Conservation (phyloP, 108 stramenopile species). For the Cyclotella choctawhatcheeana region DNA sequence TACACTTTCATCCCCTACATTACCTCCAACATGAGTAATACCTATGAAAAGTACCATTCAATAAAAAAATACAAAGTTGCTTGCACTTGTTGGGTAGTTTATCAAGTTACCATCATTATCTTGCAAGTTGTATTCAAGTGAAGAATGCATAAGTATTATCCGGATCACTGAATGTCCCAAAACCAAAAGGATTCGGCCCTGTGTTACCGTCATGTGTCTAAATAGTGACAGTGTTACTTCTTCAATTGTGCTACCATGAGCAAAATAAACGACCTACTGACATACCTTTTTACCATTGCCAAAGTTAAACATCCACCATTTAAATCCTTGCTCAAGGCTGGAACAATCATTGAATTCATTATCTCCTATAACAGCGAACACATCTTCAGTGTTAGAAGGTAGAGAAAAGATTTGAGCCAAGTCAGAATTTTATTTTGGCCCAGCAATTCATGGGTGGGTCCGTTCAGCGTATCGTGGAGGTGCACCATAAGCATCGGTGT, state of each 20-base stretch:
- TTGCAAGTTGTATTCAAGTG: constrained; percentile 19
- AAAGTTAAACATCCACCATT: constrained; percentile 19
- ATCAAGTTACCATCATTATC: background rate
- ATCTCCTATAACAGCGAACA: constrained; percentile 18
- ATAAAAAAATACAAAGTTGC: constrained; percentile 20
- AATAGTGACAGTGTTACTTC: too few relatives aligned
- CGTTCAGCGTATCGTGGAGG: too few relatives aligned
- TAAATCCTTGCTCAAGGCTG: background rate
- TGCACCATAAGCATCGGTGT: too few relatives aligned
- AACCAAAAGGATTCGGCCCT: constrained; percentile 22
- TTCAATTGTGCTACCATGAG: background rate
- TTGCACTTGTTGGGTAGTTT: constrained; percentile 16
- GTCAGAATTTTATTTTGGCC: constrained; percentile 20
- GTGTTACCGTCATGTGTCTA: constrained; percentile 19
- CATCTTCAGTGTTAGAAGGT: background rate
- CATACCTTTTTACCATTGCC: constrained; percentile 17
- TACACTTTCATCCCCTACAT: constrained; percentile 15
- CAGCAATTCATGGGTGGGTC: too few relatives aligned
- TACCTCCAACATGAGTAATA: constrained; percentile 17
- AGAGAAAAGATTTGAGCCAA: constrained; percentile 20
- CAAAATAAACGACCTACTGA: background rate
- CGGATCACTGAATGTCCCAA: constrained; percentile 19
- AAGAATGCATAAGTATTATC: background rate
- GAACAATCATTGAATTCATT: constrained; percentile 20
- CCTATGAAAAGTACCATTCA: constrained; percentile 6